Evolutionary conservation across 1,139 yeast species (phyloP).

Genomic region (Pichia sp.): DNA sequence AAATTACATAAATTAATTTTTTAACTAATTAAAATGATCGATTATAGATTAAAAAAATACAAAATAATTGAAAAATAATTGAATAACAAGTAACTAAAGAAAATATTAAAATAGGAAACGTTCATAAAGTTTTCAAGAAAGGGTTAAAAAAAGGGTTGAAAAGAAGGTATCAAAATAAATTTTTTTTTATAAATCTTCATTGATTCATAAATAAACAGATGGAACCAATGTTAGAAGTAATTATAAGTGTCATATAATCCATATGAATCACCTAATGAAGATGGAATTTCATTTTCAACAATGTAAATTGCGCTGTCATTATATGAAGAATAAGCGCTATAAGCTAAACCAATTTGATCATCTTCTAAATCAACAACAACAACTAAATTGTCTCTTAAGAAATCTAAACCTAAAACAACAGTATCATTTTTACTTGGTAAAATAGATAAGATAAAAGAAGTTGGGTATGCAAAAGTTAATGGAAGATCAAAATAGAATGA

Average conservation of each 20-base stretch:
- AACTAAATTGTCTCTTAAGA: slow-evolving; percentile 62
- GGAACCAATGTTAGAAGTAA: no score
- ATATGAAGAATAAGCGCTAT: slow-evolving; percentile 33
- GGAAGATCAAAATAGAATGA: slow-evolving; percentile 8
- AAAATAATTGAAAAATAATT: not conserved
- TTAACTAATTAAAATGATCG: no score
- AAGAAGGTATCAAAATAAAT: not conserved
- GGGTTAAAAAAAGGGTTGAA: no score
- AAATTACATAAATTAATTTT: no score
- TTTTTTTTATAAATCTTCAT: not conserved
- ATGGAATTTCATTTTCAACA: slow-evolving; percentile 1
- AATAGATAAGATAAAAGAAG: slow-evolving; percentile 7
- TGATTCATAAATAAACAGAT: not conserved
- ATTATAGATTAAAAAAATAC: not conserved
- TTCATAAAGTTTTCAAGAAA: not conserved
- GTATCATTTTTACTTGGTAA: slow-evolving; percentile 20
- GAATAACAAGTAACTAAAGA: not conserved
- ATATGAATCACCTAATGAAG: not conserved
- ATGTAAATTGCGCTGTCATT: not conserved
- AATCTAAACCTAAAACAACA: slow-evolving; percentile 54
- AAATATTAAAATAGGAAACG: not conserved
- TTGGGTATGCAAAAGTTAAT: not conserved
- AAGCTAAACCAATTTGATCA: slow-evolving; percentile 56
- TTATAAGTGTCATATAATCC: no score
- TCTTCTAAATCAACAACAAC: slow-evolving; percentile 66